Conservation (phyloP, 805 yeast genomes). For the Ogataea kodamae region DNA sequence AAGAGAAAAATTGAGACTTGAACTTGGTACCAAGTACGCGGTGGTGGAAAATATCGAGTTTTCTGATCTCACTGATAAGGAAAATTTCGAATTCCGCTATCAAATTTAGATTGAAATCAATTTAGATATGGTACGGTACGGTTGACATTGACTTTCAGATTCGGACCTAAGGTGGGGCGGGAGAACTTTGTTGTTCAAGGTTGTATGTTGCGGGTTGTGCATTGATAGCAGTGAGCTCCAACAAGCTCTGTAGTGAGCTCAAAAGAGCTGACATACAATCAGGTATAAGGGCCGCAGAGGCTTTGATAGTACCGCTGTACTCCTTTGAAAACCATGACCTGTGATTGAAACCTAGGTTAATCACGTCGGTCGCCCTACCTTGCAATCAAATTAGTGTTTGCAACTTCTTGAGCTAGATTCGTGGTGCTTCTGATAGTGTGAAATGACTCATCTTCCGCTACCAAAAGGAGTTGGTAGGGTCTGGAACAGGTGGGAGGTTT, state of each 20-base stretch:
- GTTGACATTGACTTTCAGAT: conserved; percentile 36
- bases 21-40: conserved; percentile 9
- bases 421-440: conserved; percentile 17
- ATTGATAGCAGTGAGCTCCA: conserved; percentile 9
- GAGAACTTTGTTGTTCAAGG: conserved; percentile 18
- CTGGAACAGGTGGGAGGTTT: no score
- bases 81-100: conserved; percentile 39
- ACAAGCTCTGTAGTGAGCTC: conserved; percentile 36
- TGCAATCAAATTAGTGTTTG: no score
- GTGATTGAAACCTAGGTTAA: no score
- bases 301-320: conserved; percentile 38
- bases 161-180: conserved; percentile 32
- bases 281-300: conserved; percentile 44
- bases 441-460: conserved; percentile 6
- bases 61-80: conserved; percentile 44
- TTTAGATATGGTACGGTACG: no score
- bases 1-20: conserved; percentile 25
- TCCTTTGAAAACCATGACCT: no score
- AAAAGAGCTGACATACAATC: conserved; percentile 37
- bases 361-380: no score
- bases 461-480: conserved; percentile 6
- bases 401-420: conserved; percentile 34
- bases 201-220: conserved; percentile 4
- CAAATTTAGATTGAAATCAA: conserved; percentile 7
- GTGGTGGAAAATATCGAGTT: conserved; percentile 37